phyloP scores from a whole-genome alignment of 108 stramenopile genomes.

The Fragilaria radians region DNA sequence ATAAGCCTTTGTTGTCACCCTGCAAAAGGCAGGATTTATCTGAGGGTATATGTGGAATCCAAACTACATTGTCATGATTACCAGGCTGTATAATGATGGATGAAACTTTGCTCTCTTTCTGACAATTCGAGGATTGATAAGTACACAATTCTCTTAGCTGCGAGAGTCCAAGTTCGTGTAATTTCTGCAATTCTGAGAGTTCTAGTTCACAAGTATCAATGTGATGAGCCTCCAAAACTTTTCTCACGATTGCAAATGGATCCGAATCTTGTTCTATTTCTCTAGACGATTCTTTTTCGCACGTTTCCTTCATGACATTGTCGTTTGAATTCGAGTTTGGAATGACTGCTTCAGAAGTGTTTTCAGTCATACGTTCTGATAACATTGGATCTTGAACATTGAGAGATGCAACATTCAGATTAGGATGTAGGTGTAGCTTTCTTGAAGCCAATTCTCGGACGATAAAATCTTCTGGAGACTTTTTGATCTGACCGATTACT shows the following conservation, averaged over 20 bases:
- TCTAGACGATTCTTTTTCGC: not conserved
- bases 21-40: conserved; percentile 3
- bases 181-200: not conserved
- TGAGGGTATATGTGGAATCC: conserved; percentile 14
- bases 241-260: not conserved
- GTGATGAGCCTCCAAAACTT: not conserved
- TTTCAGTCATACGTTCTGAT: not conserved
- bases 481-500: conserved; percentile 60
- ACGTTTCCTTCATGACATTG: not conserved
- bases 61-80: conserved; percentile 3
- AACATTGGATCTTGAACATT: not conserved
- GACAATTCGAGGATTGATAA: not conserved
- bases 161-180: not conserved
- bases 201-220: not conserved
- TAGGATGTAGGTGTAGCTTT: not conserved
- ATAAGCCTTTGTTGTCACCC: not conserved
- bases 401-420: not conserved
- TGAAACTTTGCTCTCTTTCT: not conserved
- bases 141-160: not conserved
- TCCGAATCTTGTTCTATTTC: not conserved
- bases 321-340: not conserved
- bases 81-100: not conserved
- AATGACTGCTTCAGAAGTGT: not conserved
- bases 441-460: conserved; percentile 61
- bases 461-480: conserved; percentile 65